Evolutionary conservation across 805 yeast species (phyloP).

Genomic region (Wickerhamomyces sydowiorum): DNA sequence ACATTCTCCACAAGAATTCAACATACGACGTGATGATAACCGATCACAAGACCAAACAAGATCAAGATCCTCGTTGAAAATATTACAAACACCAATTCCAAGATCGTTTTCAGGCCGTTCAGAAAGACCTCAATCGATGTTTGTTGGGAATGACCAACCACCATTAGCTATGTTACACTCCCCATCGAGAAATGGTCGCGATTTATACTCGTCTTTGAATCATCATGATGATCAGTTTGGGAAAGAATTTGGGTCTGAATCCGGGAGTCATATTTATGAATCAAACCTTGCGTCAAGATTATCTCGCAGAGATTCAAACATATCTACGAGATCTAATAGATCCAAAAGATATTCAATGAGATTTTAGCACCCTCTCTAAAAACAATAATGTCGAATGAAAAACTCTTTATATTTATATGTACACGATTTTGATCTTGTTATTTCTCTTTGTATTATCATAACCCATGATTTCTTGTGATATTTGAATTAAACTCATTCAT

Average conservation of each 20-base stretch:
- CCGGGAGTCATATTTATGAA: too few relatives aligned
- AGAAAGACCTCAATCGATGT: constrained; percentile 1
- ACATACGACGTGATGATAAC: background rate
- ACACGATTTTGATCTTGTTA: too few relatives aligned
- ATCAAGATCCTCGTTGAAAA: constrained; percentile 2
- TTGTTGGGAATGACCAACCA: background rate
- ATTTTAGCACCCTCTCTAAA: constrained; percentile 6
- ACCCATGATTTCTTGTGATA: too few relatives aligned
- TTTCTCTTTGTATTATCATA: too few relatives aligned
- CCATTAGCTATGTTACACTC: background rate
- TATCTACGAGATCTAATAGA: background rate
- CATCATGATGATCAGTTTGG: background rate
- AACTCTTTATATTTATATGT: background rate
- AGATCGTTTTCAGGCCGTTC: constrained; percentile 9
- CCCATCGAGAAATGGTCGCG: background rate
- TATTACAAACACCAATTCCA: constrained; percentile 10
- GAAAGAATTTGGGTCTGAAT: background rate
- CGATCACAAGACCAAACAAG: background rate
- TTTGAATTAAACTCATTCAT: too few relatives aligned
- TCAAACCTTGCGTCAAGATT: too few relatives aligned
- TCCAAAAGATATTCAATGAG: constrained; percentile 21
- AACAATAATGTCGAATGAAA: background rate
- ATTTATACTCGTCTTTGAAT: background rate
- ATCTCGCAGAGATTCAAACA: background rate
- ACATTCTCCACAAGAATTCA: background rate